These are phyloP conservation scores for Fusarium brevicatenulatum DNA, from an alignment of 2,329 filamentous ascomycete genomes.

Conservation along the genomic window DNA sequence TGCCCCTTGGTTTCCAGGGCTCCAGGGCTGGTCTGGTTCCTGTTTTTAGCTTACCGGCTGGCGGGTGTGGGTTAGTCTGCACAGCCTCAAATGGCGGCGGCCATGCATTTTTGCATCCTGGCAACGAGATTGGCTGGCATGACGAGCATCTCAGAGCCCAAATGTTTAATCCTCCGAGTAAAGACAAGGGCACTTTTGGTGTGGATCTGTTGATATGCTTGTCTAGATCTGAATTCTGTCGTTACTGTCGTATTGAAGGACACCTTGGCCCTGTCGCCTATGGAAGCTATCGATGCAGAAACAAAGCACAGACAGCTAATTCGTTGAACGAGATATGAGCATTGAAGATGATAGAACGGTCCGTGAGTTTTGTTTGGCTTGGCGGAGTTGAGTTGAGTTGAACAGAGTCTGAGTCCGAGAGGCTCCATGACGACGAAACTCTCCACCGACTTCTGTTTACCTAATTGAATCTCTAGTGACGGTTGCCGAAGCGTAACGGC, in stretches of 20 bases:
- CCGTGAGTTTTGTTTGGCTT: not conserved
- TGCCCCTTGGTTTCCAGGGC: conserved; percentile 11
- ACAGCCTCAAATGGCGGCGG: conserved; percentile 36
- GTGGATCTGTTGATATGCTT: conserved; percentile 29
- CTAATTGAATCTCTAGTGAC: conserved; percentile 13
- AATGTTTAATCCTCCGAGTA: conserved; percentile 17
- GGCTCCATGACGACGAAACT: not conserved
- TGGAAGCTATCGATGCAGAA: conserved; percentile 8
- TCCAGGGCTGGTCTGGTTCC: conserved; percentile 24
- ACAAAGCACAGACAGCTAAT: conserved; percentile 15
- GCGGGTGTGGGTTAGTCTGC: conserved; percentile 25
- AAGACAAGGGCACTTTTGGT: conserved; percentile 15
- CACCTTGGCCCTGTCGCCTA: not conserved
- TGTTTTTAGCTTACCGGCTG: conserved; percentile 37
- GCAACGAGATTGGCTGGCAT: conserved; percentile 2
- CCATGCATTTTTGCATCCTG: conserved; percentile 8
- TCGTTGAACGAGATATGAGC: conserved; percentile 3
- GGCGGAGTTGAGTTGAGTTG: conserved; percentile 1
- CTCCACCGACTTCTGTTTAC: not conserved
- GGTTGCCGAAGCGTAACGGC: not conserved
- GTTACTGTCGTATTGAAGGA: conserved; percentile 13
- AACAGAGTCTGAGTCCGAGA: not conserved
- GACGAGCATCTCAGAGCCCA: not conserved
- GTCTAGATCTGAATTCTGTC: conserved; percentile 17
- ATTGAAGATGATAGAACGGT: not conserved